These are phyloP conservation scores for Colletotrichum kahawae DNA, from an alignment of 2,329 filamentous ascomycete genomes.

Conservation along the genomic window DNA sequence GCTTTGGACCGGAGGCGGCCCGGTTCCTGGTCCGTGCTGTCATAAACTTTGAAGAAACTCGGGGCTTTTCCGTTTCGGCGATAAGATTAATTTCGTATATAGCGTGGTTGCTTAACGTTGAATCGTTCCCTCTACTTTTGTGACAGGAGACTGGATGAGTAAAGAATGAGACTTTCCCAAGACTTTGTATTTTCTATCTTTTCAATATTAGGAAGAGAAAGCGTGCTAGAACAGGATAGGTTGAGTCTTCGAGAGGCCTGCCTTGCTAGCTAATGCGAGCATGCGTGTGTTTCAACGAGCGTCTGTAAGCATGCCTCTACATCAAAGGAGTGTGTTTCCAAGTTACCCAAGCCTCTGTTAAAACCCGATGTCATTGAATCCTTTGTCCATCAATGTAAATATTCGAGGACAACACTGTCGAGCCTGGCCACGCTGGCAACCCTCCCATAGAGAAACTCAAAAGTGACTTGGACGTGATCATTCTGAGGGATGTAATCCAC, in stretches of 20 bases:
- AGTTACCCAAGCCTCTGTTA: neutral
- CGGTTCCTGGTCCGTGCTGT: neutral
- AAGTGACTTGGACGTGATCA: neutral
- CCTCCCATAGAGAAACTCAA: neutral
- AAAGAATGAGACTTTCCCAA: neutral
- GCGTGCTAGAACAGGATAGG: neutral
- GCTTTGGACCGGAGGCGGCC: neutral
- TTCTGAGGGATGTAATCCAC: neutral
- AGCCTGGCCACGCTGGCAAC: neutral
- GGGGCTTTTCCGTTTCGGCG: neutral
- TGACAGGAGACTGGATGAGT: neutral
- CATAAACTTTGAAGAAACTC: neutral
- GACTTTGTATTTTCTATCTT: neutral
- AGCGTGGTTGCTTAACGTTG: neutral
- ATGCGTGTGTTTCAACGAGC: neutral
- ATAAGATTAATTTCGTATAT: neutral
- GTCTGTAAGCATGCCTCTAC: neutral
- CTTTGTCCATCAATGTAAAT: neutral
- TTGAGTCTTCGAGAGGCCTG: neutral
- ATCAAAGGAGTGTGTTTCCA: neutral
- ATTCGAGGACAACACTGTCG: neutral
- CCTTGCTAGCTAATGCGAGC: neutral
- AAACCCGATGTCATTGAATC: neutral
- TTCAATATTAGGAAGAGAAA: neutral
- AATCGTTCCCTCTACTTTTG: neutral